These are phyloP conservation scores for Voacanga thouarsii DNA, from an alignment of 257 asterid species.

Conservation along the genomic window DNA sequence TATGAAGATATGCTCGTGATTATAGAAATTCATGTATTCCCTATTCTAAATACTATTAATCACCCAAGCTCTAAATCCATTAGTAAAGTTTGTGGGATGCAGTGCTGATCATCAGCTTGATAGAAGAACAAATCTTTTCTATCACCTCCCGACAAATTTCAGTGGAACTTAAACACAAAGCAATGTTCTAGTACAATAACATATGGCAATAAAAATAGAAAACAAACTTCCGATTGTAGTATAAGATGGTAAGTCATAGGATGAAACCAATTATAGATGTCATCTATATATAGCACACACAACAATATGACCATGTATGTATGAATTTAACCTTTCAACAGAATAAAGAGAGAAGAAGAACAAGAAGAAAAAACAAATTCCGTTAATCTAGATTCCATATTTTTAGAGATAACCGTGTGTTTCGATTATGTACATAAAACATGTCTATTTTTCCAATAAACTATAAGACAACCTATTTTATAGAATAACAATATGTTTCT, in stretches of 20 bases:
- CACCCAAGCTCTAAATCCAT: constrained; percentile 99
- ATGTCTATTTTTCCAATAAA: background rate
- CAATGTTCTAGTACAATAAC: too few relatives aligned
- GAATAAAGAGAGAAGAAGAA: too few relatives aligned
- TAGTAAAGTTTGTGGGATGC: constrained; percentile 87
- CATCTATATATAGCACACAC: too few relatives aligned
- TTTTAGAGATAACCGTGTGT: background rate
- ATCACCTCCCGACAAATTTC: constrained; percentile 80
- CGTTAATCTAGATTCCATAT: background rate
- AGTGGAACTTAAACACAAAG: background rate
- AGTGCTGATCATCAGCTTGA: too few relatives aligned
- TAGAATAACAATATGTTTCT: background rate
- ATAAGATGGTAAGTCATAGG: background rate
- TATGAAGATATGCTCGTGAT: constrained; percentile 88
- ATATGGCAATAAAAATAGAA: background rate
- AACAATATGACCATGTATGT: too few relatives aligned
- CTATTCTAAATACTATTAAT: constrained; percentile 93
- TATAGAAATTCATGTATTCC: constrained; percentile 90
- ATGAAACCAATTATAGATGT: too few relatives aligned
- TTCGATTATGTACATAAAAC: background rate
- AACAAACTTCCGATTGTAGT: background rate
- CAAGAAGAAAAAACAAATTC: too few relatives aligned
- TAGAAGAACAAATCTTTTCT: constrained; percentile 96
- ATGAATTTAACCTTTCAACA: too few relatives aligned
- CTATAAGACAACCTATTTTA: background rate